phyloP scores from a whole-genome alignment of 2,329 filamentous ascomycete genomes.

The Stromatinia cepivora region DNA sequence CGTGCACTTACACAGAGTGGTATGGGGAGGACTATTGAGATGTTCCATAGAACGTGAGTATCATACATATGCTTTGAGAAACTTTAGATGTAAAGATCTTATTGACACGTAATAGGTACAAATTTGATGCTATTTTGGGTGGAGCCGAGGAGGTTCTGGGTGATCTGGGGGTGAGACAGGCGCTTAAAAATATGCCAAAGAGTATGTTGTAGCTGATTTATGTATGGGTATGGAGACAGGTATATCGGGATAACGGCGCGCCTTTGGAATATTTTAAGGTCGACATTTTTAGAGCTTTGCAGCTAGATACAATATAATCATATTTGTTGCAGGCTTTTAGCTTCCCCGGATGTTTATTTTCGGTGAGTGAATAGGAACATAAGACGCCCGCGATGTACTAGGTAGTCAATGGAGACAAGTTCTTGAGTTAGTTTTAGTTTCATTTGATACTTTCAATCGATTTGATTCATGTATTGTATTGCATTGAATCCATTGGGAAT shows the following conservation, averaged over 20 bases:
- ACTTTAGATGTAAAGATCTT: background rate
- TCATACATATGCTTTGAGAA: constrained; percentile 41
- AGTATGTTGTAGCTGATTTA: constrained; percentile 63
- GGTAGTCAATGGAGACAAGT: background rate
- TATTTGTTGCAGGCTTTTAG: background rate
- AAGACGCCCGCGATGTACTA: background rate
- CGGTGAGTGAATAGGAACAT: background rate
- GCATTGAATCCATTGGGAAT: background rate
- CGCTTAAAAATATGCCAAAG: constrained; percentile 82
- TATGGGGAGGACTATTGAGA: constrained; percentile 81
- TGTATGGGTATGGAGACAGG: too few species aligned
- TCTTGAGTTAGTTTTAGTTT: background rate
- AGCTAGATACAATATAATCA: background rate
- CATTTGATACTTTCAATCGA: background rate
- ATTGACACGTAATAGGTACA: constrained; percentile 43
- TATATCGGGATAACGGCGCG: background rate
- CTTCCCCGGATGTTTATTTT: background rate
- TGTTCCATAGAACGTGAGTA: constrained; percentile 68
- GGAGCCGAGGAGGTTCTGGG: constrained; percentile 81
- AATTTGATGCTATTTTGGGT: constrained; percentile 76
- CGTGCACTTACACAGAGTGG: constrained; percentile 76
- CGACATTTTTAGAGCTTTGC: background rate
- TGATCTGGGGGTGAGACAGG: constrained; percentile 80
- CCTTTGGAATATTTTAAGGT: background rate
- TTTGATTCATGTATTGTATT: background rate